These are phyloP conservation scores for Cyclanthera cordifolia DNA, from an alignment of 306 rosid genomes.

Conservation along the genomic window DNA sequence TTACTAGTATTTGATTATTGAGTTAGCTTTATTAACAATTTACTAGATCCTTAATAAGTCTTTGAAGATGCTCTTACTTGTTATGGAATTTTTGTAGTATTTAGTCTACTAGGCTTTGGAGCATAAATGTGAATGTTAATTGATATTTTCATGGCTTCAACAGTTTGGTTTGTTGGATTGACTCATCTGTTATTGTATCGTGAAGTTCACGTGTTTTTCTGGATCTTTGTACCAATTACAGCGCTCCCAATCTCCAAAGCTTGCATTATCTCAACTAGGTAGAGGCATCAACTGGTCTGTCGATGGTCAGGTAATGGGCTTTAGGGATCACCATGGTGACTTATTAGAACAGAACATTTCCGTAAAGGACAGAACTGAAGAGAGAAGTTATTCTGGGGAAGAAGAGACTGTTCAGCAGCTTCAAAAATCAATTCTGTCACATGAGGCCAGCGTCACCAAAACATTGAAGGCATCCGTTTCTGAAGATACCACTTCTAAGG, in stretches of 20 bases:
- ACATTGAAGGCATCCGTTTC: slow-evolving; percentile 31
- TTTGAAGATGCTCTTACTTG: background rate
- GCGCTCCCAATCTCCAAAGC: slow-evolving; percentile 32
- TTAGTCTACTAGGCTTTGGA: background rate
- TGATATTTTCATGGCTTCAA: slow-evolving; percentile 1
- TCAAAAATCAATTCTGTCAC: slow-evolving; percentile 36
- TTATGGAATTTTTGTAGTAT: background rate
- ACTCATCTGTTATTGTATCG: background rate
- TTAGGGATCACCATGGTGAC: slow-evolving; percentile 32
- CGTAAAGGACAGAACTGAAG: slow-evolving; percentile 30
- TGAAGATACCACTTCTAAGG: slow-evolving; percentile 27
- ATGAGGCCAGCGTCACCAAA: slow-evolving; percentile 22
- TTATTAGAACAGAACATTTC: slow-evolving; percentile 22
- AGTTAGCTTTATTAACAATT: background rate
- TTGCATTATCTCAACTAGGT: slow-evolving; percentile 46
- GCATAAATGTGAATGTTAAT: background rate
- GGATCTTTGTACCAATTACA: slow-evolving; percentile 19
- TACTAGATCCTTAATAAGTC: background rate
- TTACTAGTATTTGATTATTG: background rate
- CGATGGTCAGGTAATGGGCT: slow-evolving; percentile 32
- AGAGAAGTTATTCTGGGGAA: slow-evolving; percentile 28
- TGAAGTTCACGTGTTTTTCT: slow-evolving; percentile 2
- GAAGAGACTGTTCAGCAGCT: slow-evolving; percentile 36
- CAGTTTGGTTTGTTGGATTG: background rate
- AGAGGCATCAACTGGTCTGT: slow-evolving; percentile 40